Evolutionary conservation across 371 early-diverging fungal species (phyloP).

Genomic region (Mucor velutinosus): DNA sequence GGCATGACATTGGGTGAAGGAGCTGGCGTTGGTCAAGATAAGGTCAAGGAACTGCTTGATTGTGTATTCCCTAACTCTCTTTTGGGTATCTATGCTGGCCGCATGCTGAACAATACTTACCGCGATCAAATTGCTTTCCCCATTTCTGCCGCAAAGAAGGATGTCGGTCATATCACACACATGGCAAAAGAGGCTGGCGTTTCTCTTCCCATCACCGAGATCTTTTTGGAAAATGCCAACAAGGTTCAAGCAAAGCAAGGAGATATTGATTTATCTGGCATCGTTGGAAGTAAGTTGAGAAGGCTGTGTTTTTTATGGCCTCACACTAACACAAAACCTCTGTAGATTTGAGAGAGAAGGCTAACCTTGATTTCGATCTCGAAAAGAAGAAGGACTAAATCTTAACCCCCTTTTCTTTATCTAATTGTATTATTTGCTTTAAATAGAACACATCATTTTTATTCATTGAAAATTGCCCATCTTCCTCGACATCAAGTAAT

Average conservation of each 20-base stretch:
- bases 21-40: conserved; percentile 54
- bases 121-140: conserved; percentile 33
- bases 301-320: not conserved
- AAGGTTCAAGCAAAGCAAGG: conserved; percentile 24
- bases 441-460: not conserved
- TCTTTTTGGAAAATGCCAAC: conserved; percentile 32
- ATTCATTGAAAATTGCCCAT: too few relatives aligned
- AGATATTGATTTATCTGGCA: conserved; percentile 40
- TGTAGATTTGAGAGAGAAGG: conserved; percentile 12
- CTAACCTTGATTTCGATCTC: conserved; percentile 20
- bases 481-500: too few relatives aligned
- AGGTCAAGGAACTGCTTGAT: conserved; percentile 60
- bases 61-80: conserved; percentile 52
- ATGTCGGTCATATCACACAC: conserved; percentile 38
- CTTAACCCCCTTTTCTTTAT: not conserved
- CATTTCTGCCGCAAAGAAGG: conserved; percentile 37
- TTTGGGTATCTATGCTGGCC: conserved; percentile 31
- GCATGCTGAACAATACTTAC: conserved; percentile 42
- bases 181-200: conserved; percentile 32
- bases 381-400: not conserved
- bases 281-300: conserved; percentile 36
- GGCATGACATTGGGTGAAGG: conserved; percentile 71
- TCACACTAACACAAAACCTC: not conserved
- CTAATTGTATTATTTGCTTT: not conserved
- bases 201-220: conserved; percentile 27